Conservation (phyloP, 305 asterid species). For the Solanum hybrid region DNA sequence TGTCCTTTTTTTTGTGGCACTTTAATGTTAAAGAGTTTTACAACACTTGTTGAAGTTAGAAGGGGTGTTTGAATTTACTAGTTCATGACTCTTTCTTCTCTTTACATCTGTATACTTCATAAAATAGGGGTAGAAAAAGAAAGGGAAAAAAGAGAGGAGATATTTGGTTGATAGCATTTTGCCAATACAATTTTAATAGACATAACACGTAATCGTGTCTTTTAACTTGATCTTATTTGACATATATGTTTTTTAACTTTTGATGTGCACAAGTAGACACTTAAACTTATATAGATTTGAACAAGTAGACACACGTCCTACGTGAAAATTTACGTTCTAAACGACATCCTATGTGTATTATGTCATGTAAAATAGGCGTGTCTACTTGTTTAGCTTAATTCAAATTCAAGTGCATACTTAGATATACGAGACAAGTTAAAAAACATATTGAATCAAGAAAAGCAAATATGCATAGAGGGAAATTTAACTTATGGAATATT, state of each 20-base stretch:
- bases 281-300: too few species aligned
- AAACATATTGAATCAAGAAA: background rate
- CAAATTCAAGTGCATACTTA: background rate
- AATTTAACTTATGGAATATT: background rate
- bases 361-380: too few species aligned
- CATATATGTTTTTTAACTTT: too few species aligned
- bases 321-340: background rate
- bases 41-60: too few species aligned
- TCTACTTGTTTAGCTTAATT: background rate
- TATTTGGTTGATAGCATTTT: background rate
- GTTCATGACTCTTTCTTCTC: background rate
- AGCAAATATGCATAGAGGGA: too few species aligned
- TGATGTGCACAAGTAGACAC: too few species aligned
- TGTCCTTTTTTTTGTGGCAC: background rate
- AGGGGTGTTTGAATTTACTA: background rate
- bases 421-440: background rate
- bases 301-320: background rate
- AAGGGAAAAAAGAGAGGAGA: background rate
- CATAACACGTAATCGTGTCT: fast-evolving
- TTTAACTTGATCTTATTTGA: background rate
- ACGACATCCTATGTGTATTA: background rate
- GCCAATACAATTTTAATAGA: background rate
- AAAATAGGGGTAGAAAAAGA: background rate
- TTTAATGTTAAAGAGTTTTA: background rate
- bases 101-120: background rate